phyloP scores from a whole-genome alignment of 148 eudicot species.

The Diospyros lotus region DNA sequence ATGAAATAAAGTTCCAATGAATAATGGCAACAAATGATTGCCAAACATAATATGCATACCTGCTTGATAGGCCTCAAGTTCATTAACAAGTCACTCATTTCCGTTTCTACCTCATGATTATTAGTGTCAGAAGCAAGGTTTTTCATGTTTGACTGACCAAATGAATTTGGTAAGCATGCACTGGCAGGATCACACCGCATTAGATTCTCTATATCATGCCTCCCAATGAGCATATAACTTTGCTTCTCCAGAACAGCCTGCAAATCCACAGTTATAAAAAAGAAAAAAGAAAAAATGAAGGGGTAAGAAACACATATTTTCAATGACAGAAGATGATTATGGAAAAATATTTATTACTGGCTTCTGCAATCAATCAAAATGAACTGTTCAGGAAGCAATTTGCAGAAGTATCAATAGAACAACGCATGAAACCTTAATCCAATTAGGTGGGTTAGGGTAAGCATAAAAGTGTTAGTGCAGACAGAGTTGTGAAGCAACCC shows the following conservation, averaged over 20 bases:
- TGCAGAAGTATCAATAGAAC: too few relatives aligned
- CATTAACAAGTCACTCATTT: slow-evolving; percentile 74
- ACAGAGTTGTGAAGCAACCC: not conserved
- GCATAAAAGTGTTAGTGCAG: not conserved
- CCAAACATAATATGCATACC: slow-evolving; percentile 35
- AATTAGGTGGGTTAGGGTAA: too few relatives aligned
- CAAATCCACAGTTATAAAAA: slow-evolving; percentile 5
- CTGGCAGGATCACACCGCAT: slow-evolving; percentile 91
- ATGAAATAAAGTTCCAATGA: not conserved
- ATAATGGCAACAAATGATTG: not conserved
- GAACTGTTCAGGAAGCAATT: not conserved
- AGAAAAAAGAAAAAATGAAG: not conserved
- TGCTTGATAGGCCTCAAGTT: slow-evolving; percentile 89
- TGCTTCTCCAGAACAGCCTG: slow-evolving; percentile 99
- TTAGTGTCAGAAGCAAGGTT: slow-evolving; percentile 59
- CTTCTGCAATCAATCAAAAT: not conserved
- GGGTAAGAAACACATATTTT: slow-evolving; percentile 9
- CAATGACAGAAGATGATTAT: too few relatives aligned
- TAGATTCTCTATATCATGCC: slow-evolving; percentile 90
- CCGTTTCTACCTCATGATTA: slow-evolving; percentile 56
- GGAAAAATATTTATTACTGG: not conserved
- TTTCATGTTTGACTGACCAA: slow-evolving; percentile 29
- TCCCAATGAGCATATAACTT: slow-evolving; percentile 97
- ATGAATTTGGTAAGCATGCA: slow-evolving; percentile 63
- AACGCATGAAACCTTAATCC: too few relatives aligned